Base-by-base conservation (phyloP, 768 basidiomycete genomes). In the Russula brevipes region DNA sequence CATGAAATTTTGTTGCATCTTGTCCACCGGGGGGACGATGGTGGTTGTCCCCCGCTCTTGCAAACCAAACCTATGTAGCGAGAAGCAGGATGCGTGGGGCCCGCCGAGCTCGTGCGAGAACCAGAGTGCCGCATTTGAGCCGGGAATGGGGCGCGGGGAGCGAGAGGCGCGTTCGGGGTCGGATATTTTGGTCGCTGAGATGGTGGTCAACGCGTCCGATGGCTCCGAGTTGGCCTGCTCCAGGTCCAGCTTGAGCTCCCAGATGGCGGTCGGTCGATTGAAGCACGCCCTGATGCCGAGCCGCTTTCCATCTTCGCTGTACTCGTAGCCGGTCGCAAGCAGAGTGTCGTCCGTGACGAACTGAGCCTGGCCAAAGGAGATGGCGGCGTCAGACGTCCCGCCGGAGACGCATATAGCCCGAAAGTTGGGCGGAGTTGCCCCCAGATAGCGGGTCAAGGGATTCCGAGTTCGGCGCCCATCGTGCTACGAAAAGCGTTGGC, bases 231-330 rank as follows among this genome's bases (percentile, higher is more conserved):
- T 12, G 24, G 39, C n/a, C 4, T 24, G 50, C 19, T 55, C 42
- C 4, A 52, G 14, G 36, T 51, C 57, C 9, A 73, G 39, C 10
- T 56, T 50, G 58, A 76, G 59, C 6, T 68, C 68, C 69, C 68
- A 73, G 24, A 76, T 66, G 4, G 66, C 54, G 8, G 71, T 63
- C 0, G 70, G 70, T 2, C 73, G 64, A 59, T 75, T 75, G 39
- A 64, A 63, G 67, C 75, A 76, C n/a, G 71, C 72, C 5, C 65
- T 69, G 55, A 73, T 68, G 1, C 75, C 74, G 35, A 76, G 70
- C 24, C 69, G 65, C 24, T 70, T 69, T 1, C 67, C 72, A 53
- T 76, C 74, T 33, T 58, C 57, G 11, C 68, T 58, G 9, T 66
- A 57, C 33, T 69, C 68, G 46, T 71, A 73, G 0, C 73, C 75